These are phyloP conservation scores for Fusarium sp. DNA, from an alignment of 2,329 filamentous ascomycete genomes.

Conservation along the genomic window DNA sequence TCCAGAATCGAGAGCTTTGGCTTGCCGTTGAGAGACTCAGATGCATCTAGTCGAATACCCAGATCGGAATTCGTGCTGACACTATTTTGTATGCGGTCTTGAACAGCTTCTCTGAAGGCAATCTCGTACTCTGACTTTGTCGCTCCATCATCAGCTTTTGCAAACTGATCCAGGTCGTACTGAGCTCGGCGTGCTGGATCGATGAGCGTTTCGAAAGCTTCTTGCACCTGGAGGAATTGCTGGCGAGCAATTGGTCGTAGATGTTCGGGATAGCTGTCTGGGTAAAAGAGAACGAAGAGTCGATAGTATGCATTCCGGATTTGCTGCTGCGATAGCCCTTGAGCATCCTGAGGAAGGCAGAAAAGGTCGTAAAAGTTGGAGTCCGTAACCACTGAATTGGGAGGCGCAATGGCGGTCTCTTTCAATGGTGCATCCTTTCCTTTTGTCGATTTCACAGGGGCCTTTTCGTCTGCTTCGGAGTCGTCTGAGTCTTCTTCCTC, in stretches of 20 bases:
- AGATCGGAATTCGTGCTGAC: constrained; percentile 53
- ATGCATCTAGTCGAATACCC: constrained; percentile 54
- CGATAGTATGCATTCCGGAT: constrained; percentile 60
- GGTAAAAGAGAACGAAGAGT: constrained; percentile 59
- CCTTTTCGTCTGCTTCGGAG: constrained; percentile 30
- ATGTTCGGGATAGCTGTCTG: constrained; percentile 56
- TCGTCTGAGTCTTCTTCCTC: constrained; percentile 3
- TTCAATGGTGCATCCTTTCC: constrained; percentile 12
- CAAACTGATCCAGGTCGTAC: constrained; percentile 54
- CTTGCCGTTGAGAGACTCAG: constrained; percentile 15
- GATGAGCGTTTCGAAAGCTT: constrained; percentile 62
- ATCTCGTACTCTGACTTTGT: constrained; percentile 31
- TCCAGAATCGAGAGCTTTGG: constrained; percentile 50
- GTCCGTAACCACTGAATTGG: constrained; percentile 17
- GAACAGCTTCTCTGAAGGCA: constrained; percentile 39
- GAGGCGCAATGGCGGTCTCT: neutral
- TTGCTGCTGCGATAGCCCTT: constrained; percentile 47
- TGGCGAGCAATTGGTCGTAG: constrained; percentile 54
- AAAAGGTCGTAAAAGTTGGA: constrained; percentile 60
- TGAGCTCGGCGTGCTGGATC: constrained; percentile 56
- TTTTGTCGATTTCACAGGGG: constrained; percentile 25
- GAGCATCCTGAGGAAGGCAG: constrained; percentile 54
- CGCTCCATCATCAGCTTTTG: constrained; percentile 37
- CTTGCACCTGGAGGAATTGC: constrained; percentile 57
- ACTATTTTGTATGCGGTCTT: constrained; percentile 37